phyloP scores from a whole-genome alignment of 2,329 filamentous ascomycete genomes.

The Aspergillus clavatus region DNA sequence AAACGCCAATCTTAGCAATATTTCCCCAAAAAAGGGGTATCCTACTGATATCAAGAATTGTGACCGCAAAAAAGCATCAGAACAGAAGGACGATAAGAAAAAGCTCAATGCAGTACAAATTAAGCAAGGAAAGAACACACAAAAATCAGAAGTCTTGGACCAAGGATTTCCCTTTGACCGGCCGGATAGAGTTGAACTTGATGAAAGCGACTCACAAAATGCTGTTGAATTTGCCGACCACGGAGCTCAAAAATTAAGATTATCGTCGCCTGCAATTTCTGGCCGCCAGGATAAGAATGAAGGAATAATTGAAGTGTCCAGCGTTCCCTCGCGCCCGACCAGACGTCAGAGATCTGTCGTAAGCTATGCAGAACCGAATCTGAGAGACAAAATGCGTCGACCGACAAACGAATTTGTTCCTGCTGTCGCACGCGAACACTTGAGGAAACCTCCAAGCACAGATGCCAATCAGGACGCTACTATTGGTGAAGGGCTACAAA shows the following conservation, averaged over 20 bases:
- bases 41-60: background rate
- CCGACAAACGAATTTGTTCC: slow-evolving; percentile 72
- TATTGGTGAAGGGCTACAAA: slow-evolving; percentile 9
- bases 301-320: slow-evolving; percentile 32
- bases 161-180: background rate
- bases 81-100: background rate
- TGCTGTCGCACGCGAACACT: slow-evolving; percentile 58
- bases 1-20: slow-evolving; percentile 46
- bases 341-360: slow-evolving; percentile 63
- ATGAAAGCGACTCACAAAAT: background rate
- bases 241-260: background rate
- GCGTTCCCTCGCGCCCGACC: slow-evolving; percentile 57
- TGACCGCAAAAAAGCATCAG: background rate
- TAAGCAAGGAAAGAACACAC: background rate
- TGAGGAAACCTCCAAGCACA: slow-evolving; percentile 43
- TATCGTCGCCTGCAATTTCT: background rate
- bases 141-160: background rate
- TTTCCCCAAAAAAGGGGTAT: slow-evolving; percentile 25
- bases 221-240: background rate
- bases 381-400: slow-evolving; percentile 77
- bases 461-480: slow-evolving; percentile 12
- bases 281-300: background rate
- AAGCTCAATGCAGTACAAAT: background rate
- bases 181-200: background rate
- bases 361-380: slow-evolving; percentile 77